Evolutionary conservation across 164 flowering plant species (phyloP).

Genomic region (Sedum album): DNA sequence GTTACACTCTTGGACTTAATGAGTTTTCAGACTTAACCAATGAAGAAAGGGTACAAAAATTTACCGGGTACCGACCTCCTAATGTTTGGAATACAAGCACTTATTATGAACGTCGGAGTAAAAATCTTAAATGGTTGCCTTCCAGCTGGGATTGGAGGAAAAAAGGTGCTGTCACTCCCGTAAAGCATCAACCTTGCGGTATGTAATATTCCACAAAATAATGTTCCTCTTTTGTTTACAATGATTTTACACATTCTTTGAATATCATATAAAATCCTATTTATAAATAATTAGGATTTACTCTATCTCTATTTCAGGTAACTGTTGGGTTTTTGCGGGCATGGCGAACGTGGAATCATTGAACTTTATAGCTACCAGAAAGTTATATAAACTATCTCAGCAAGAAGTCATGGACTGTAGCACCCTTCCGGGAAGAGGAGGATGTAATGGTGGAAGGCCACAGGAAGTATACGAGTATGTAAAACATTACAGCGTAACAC

Average conservation of each 20-base stretch:
- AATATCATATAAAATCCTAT: background rate
- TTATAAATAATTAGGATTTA: too few species aligned
- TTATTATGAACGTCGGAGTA: background rate
- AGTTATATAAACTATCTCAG: background rate
- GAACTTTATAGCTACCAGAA: background rate
- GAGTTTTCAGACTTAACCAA: background rate
- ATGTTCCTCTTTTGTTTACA: background rate
- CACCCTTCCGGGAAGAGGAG: background rate
- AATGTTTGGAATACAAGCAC: background rate
- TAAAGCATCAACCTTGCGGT: slow-evolving; percentile 4
- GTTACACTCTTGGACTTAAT: slow-evolving; percentile 1
- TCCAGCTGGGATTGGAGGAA: slow-evolving; percentile 2
- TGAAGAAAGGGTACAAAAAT: background rate
- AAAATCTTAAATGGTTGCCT: background rate
- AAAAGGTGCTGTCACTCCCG: slow-evolving; percentile 9
- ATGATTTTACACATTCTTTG: background rate
- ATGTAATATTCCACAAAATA: background rate
- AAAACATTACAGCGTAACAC: background rate
- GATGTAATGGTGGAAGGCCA: background rate
- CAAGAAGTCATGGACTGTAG: slow-evolving; percentile 6
- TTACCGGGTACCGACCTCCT: background rate
- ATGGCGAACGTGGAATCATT: background rate
- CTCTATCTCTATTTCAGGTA: background rate
- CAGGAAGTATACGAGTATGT: background rate
- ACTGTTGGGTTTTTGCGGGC: slow-evolving; percentile 2